Evolutionary conservation across 2,329 filamentous ascomycete genomes (phyloP).

Genomic region (Penicillium sp.): DNA sequence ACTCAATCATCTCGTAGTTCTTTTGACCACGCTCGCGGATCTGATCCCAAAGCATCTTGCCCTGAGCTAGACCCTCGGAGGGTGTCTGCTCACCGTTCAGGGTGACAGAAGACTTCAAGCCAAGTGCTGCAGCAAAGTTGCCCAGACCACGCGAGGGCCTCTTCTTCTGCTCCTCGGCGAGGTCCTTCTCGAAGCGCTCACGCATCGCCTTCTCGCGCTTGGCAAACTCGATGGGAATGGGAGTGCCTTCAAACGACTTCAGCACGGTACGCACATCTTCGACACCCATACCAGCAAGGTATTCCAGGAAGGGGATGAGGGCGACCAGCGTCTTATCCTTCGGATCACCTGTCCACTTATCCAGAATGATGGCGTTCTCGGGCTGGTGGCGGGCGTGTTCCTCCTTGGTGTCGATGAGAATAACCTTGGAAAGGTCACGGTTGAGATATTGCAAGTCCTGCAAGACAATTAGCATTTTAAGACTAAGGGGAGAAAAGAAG

Average conservation of each 20-base stretch:
- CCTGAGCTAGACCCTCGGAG: slow-evolving; percentile 71
- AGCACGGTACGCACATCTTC: slow-evolving; percentile 76
- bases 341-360: slow-evolving; percentile 77
- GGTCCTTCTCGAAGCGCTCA: slow-evolving; percentile 71
- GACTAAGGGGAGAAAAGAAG: slow-evolving; percentile 11
- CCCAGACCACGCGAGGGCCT: slow-evolving; percentile 54
- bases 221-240: slow-evolving; percentile 85
- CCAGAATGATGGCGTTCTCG: slow-evolving; percentile 88
- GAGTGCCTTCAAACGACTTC: slow-evolving; percentile 77
- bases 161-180: slow-evolving; percentile 60
- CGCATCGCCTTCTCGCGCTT: slow-evolving; percentile 77
- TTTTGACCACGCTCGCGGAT: slow-evolving; percentile 83
- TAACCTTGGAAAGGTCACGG: slow-evolving; percentile 86
- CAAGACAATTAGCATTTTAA: slow-evolving; percentile 8
- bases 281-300: slow-evolving; percentile 87
- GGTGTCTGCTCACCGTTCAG: slow-evolving; percentile 60
- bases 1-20: slow-evolving; percentile 80
- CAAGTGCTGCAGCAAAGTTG: slow-evolving; percentile 62
- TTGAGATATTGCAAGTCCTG: slow-evolving; percentile 97
- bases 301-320: slow-evolving; percentile 93
- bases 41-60: slow-evolving; percentile 95
- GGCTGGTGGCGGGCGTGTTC: slow-evolving; percentile 79
- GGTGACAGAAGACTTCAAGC: slow-evolving; percentile 60
- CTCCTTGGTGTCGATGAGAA: slow-evolving; percentile 81
- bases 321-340: slow-evolving; percentile 78